Percentiles rank a stretch among this genome's conserved stretches.
Evolutionary conservation across 208 protist genomes (phyloP).

Genomic region (Trypanosoma rangeli): DNA sequence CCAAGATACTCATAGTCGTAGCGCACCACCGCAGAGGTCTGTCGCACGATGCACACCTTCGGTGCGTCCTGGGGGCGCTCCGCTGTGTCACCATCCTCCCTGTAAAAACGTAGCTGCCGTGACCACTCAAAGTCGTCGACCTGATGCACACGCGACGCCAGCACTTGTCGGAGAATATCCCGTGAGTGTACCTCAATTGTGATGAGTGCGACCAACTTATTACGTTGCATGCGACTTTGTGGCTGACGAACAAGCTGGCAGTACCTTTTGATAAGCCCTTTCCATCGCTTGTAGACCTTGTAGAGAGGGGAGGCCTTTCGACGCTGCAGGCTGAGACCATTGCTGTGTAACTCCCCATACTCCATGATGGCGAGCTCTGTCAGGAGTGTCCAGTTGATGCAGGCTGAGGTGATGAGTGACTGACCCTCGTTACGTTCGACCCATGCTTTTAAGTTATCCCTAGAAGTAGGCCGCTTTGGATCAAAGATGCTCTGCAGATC

Average conservation of each 20-base stretch:
- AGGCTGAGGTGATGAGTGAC: constrained; percentile 94
- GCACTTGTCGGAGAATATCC: constrained; percentile 96
- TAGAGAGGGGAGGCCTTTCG: constrained; percentile 92
- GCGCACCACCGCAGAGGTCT: constrained; percentile 90
- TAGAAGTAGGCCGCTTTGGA: constrained; percentile 60
- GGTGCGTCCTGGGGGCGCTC: constrained; percentile 29
- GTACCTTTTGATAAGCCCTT: constrained; percentile 94
- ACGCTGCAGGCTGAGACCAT: constrained; percentile 75
- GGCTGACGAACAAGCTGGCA: constrained; percentile 94
- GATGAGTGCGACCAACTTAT: constrained; percentile 96
- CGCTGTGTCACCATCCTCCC: constrained; percentile 66
- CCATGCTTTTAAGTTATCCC: constrained; percentile 88
- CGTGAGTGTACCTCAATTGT: constrained; percentile 99
- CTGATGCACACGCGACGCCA: constrained; percentile 74
- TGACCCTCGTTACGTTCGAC: constrained; percentile 92
- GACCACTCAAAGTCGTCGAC: constrained; percentile 97
- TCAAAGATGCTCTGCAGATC: constrained; percentile 86
- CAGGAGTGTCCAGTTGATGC: constrained; percentile 96
- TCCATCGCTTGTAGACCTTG: constrained; percentile 94
- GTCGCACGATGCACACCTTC: constrained; percentile 88
- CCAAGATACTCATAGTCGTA: constrained; percentile 99
- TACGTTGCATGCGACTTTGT: constrained; percentile 91
- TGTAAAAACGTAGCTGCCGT: constrained; percentile 96
- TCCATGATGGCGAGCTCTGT: constrained; percentile 90
- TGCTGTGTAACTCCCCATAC: constrained; percentile 79